Percentiles rank a stretch among this genome's conserved stretches.
Evolutionary conservation across 1,284 basidiomycete species (phyloP).

Genomic region (Apiotrichum sp.): DNA sequence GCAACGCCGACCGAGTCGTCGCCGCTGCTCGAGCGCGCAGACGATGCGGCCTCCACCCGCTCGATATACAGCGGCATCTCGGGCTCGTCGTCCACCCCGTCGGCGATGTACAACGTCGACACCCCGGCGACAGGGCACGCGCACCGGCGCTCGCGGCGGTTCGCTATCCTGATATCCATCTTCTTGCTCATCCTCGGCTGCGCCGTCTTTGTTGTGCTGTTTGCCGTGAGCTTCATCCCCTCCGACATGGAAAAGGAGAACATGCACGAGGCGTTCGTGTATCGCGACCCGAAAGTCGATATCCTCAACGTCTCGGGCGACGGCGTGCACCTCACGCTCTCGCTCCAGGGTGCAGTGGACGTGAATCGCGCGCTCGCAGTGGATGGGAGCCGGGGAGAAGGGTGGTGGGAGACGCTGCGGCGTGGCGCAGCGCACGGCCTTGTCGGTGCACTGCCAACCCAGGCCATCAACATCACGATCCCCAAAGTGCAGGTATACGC

Average conservation of each 20-base stretch:
- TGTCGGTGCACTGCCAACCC: constrained; percentile 13
- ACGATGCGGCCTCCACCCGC: background rate
- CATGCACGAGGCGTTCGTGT: constrained; percentile 2
- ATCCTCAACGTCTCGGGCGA: constrained; percentile 39
- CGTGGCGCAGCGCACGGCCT: constrained; percentile 19
- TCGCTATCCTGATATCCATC: constrained; percentile 17
- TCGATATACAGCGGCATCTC: background rate
- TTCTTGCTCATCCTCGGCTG: constrained; percentile 25
- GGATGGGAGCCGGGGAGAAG: constrained; percentile 27
- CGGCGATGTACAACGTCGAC: constrained; percentile 2
- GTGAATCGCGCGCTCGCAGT: constrained; percentile 33
- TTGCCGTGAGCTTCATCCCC: constrained; percentile 29
- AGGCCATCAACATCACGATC: constrained; percentile 20
- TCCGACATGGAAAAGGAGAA: constrained; percentile 1
- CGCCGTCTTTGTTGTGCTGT: constrained; percentile 26
- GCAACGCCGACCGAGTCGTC: constrained; percentile 11
- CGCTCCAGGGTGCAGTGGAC: constrained; percentile 37
- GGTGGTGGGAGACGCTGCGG: constrained; percentile 41
- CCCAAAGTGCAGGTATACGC: constrained; percentile 8
- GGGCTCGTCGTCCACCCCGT: background rate
- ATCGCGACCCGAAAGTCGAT: constrained; percentile 16
- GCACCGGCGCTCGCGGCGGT: background rate
- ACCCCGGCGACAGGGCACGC: background rate
- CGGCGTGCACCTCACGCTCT: constrained; percentile 38
- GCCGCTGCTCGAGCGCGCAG: constrained; percentile 14